A percentile compares a stretch with the other conserved stretches of the same genome.
Conservation (phyloP, 352 stramenopile species). For the Phytophthora syringae region DNA sequence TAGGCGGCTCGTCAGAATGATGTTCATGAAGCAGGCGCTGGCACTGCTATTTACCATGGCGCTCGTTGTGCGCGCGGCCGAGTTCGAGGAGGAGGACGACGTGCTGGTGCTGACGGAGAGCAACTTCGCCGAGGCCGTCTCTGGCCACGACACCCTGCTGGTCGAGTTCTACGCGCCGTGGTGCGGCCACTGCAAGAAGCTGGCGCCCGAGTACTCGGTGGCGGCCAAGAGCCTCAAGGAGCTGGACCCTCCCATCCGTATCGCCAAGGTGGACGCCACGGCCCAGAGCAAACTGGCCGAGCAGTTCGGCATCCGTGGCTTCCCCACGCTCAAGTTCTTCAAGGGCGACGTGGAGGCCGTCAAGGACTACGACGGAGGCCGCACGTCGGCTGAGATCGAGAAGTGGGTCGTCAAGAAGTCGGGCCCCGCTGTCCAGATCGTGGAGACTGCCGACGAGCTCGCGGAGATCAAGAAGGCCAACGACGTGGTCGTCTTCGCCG, state of each 20-base stretch:
- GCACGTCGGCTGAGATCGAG: constrained; percentile 87
- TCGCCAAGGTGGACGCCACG: constrained; percentile 92
- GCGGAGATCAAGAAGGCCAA: constrained; percentile 80
- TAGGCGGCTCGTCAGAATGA: constrained; percentile 28
- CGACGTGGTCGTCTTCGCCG: constrained; percentile 87
- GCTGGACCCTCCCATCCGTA: constrained; percentile 72
- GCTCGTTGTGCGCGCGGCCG: constrained; percentile 48
- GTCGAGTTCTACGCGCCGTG: constrained; percentile 96
- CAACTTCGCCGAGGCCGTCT: constrained; percentile 92
- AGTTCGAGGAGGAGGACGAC: constrained; percentile 89
- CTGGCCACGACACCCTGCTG: constrained; percentile 85
- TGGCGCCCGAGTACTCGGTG: constrained; percentile 92
- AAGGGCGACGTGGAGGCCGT: constrained; percentile 79
- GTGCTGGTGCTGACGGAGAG: constrained; percentile 92
- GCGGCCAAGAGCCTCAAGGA: constrained; percentile 85
- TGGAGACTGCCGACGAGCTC: constrained; percentile 77
- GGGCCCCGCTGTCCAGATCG: constrained; percentile 84
- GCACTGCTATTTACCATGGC: constrained; percentile 59
- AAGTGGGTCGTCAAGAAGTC: constrained; percentile 94
- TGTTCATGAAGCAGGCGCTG: constrained; percentile 71
- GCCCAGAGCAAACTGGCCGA: constrained; percentile 80
- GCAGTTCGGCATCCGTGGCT: constrained; percentile 86
- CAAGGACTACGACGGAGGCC: constrained; percentile 91
- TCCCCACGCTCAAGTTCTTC: constrained; percentile 95
- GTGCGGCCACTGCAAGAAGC: constrained; percentile 95